Conservation (phyloP, 176 grass and related monocot genomes). For the Aegilops sharonensis region DNA sequence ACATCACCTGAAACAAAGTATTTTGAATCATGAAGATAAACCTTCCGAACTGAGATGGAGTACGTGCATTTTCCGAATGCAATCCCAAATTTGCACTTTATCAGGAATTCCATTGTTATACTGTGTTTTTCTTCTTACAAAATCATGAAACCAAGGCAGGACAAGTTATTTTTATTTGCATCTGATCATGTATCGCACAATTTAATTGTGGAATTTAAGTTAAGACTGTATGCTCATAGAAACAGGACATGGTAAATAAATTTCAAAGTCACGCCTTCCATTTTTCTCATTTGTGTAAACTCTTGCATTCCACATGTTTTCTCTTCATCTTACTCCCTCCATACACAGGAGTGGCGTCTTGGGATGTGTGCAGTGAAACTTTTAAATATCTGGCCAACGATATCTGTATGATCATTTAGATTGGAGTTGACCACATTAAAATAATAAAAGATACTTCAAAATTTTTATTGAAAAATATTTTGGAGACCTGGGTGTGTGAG, state of each 20-base stretch:
- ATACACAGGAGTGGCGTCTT: neutral
- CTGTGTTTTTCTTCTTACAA: neutral
- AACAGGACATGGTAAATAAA: neutral
- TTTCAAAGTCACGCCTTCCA: neutral
- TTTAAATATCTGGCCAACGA: neutral
- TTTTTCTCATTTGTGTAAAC: neutral
- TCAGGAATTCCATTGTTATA: neutral
- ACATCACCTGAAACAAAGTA: neutral
- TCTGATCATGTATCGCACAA: neutral
- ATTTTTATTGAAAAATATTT: neutral
- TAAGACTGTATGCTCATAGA: neutral
- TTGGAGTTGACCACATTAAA: neutral
- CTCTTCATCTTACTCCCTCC: neutral
- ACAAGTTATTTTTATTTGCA: neutral
- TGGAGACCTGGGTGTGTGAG: neutral
- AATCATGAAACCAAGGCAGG: neutral
- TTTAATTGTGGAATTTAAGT: neutral
- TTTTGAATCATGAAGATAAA: constrained; percentile 10
- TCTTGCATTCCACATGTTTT: constrained; percentile 18
- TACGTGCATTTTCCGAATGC: neutral
- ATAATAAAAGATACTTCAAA: neutral
- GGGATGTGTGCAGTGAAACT: neutral
- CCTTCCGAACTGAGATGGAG: neutral
- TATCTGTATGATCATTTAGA: neutral
- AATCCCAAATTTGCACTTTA: neutral